These are phyloP conservation scores for Teunomyces pallodes DNA, from an alignment of 805 yeast species.

Conservation along the genomic window DNA sequence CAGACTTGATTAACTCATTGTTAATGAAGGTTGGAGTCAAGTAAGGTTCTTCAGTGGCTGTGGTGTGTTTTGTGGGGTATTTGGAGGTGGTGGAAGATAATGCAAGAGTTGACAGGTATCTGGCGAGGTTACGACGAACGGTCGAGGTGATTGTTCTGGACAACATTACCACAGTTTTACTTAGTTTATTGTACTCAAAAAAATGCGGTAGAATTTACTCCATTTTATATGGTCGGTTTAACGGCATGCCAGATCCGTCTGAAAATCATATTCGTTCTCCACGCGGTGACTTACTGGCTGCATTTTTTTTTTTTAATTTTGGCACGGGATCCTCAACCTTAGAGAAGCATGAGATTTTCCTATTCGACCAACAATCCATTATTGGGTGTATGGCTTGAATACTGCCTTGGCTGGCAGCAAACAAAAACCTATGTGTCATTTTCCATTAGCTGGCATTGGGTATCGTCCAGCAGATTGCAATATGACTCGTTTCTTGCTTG, in stretches of 20 bases:
- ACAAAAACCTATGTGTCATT: too few relatives aligned
- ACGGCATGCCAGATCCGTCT: conserved; percentile 5
- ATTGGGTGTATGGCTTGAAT: too few relatives aligned
- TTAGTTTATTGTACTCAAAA: background rate
- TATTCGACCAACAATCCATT: too few relatives aligned
- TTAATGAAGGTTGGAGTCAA: conserved; percentile 51
- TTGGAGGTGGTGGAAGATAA: conserved; percentile 31
- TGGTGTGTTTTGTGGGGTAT: conserved; percentile 43
- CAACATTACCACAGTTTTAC: background rate
- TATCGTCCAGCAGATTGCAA: background rate
- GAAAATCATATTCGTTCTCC: conserved; percentile 1
- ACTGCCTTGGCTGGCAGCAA: too few relatives aligned
- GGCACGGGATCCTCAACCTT: too few relatives aligned
- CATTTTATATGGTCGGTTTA: background rate
- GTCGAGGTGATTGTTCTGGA: background rate
- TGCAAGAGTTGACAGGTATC: conserved; percentile 9
- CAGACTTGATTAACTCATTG: conserved; percentile 50
- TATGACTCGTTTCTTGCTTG: background rate
- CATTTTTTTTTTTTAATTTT: too few relatives aligned
- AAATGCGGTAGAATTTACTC: background rate
- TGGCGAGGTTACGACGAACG: conserved; percentile 5
- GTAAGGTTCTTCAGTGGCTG: conserved; percentile 40
- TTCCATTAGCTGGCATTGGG: too few relatives aligned
- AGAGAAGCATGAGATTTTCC: too few relatives aligned
- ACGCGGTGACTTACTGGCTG: background rate